Base-by-base conservation (phyloP, 106 monocot genomes). In the Allium sativum region DNA sequence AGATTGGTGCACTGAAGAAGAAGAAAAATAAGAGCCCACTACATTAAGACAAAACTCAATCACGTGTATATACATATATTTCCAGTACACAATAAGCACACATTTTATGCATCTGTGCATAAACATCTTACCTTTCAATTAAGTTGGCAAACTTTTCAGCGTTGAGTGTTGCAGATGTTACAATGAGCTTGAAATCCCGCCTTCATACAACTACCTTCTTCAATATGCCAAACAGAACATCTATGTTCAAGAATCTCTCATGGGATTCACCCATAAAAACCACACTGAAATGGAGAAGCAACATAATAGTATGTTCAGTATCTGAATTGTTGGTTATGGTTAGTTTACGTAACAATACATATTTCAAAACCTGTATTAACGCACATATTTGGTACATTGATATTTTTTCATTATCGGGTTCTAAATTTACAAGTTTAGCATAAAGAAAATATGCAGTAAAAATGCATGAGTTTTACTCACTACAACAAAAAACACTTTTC, bases 261-360 rank as follows among this genome's bases (percentile, higher is more conserved):
- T 96, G 96, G 43, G 90, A 90, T 76, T 96, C 96, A 72, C 91
- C 96, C 96, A 96, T 95, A 55, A 95, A 74, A 42, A 95, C 45
- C 4, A 95, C 79, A 48, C 95, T 95, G 82, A 31, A 70, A 79
- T 31, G 31, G 31, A 31, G 31, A n/a, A n/a, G n/a, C 5, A 31
- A 31, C 62, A 70, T 14, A 40, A 61, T 40, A 53, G 52, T 0
- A 54, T 18, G 16, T 12, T 45, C n/a, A 66, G 9, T 18, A 18
- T 53, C 2, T 42, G 6, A 46, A 16, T 19, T 62, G 45, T 3
- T 21, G 45, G 10, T n/a, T n/a, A n/a, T n/a, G n/a, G n/a, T 47
- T 21, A 17, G 45, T 3, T 18, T 44, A 40, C 13, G 40, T 1
- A 58, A 13, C n/a, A 58, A 58, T 16, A 31, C 31, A 31, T 31